Conservation (phyloP, 352 stramenopile species). For the Aphanomyces stellatus region DNA sequence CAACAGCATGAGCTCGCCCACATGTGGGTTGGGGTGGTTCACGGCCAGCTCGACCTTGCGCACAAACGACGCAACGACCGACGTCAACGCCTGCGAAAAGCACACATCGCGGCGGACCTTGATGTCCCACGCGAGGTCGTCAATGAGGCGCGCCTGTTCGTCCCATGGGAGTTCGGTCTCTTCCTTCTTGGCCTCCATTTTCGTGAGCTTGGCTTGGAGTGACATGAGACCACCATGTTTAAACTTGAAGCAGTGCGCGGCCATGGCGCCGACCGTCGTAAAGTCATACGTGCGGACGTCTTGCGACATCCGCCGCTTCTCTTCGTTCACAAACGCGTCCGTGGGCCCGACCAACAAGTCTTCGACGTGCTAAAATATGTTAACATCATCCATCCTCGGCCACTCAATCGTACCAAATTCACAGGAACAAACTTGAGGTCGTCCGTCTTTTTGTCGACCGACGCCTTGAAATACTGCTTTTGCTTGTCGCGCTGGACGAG, state of each 20-base stretch:
- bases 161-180: constrained; percentile 72
- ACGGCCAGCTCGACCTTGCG: constrained; percentile 81
- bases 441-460: constrained; percentile 74
- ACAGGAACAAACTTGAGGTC: constrained; percentile 81
- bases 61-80: constrained; percentile 70
- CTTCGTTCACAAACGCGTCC: constrained; percentile 79
- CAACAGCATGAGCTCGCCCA: constrained; percentile 73
- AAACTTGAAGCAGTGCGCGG: constrained; percentile 82
- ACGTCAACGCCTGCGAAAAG: constrained; percentile 65
- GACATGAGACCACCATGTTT: constrained; percentile 79
- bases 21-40: constrained; percentile 59
- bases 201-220: constrained; percentile 66
- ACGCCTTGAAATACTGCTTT: constrained; percentile 86
- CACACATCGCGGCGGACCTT: constrained; percentile 76
- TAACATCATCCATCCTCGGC: background rate
- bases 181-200: constrained; percentile 66
- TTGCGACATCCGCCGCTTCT: constrained; percentile 62
- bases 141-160: constrained; percentile 71
- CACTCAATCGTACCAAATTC: constrained; percentile 35
- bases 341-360: constrained; percentile 74
- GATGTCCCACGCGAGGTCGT: constrained; percentile 80
- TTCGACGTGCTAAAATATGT: constrained; percentile 47
- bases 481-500: constrained; percentile 81
- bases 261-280: constrained; percentile 69
- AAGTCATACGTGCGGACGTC: constrained; percentile 80